Evolutionary conservation across 345 rosid species (phyloP), one percentile per base, ranked within the genome.

Genomic region (Leavenworthia alabamica): DNA sequence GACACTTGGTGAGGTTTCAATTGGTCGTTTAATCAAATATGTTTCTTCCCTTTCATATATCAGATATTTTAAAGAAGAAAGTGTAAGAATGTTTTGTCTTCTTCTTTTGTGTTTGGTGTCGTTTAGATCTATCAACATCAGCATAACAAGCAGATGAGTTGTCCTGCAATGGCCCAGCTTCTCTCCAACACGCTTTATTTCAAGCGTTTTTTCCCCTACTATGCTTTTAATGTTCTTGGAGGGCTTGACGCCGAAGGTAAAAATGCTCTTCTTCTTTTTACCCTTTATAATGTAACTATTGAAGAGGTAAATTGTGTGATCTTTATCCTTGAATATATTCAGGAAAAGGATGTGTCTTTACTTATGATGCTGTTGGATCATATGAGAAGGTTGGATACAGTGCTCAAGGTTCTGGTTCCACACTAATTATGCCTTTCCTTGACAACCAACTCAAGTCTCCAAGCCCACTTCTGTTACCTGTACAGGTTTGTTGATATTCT

Each of bases 121-220:
- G n/a, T n/a, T n/a, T n/a, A 94, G 97, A 82, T 86, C 39, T 94
- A 94, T 68, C 99, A 94, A 73, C 99, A 94, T 73, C 97, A 94
- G 69, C 96, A 90, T 78, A 90, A 84, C 79, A 94, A 94, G 76
- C 97, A 90, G 73, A 88, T 94, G 95, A 88, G 96, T 77, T 90
- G 92, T 44, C 95, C 95, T 44, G 97, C 92, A 23, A 90, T 94
- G 97, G 96, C 79, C 19, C 97, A 90, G 74, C 81, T 94, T 43
- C 96, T 94, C 51, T 94, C 97, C 39, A 94, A 94, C 77, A 89
- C 99, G 47, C 95, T 93, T 66, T 94, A 94, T 72, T 94, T 83
- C 74, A 94, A 94, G 62, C 86, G 99, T 1, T 94, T 90, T 83
- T 94, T 94, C 60, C 99, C 99, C 3, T 94, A 94, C 63, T 94